These are phyloP conservation scores for Suillus luteus DNA, from an alignment of 768 basidiomycete genomes.

Conservation along the genomic window DNA sequence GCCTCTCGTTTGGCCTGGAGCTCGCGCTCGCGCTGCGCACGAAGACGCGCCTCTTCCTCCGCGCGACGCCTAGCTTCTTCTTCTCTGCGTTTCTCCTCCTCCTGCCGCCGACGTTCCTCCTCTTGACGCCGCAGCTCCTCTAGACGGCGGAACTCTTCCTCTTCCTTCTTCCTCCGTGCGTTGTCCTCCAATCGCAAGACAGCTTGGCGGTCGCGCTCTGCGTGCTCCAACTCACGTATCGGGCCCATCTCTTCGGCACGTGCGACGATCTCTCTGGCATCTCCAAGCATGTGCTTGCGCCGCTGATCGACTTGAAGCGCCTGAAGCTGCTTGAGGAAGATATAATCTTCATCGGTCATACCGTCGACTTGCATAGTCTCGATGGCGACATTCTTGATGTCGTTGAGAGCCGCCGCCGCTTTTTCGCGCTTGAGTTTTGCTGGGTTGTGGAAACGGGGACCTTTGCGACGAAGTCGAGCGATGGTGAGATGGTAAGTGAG, in stretches of 20 bases:
- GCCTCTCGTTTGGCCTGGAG: no score
- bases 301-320: conserved; percentile 20
- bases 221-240: conserved; percentile 20
- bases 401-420: conserved; percentile 2
- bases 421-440: conserved; percentile 9
- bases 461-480: conserved; percentile 10
- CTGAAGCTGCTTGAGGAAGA: conserved; percentile 29
- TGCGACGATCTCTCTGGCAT: conserved; percentile 23
- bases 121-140: conserved; percentile 20
- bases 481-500: conserved; percentile 15
- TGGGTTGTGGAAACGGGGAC: conserved; percentile 2
- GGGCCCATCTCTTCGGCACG: conserved; percentile 24
- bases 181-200: conserved; percentile 18
- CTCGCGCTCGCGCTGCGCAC: conserved; percentile 26
- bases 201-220: conserved; percentile 23
- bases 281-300: conserved; percentile 19
- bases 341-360: conserved; percentile 24
- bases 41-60: conserved; percentile 19
- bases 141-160: conserved; percentile 21
- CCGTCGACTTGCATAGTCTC: conserved; percentile 18
- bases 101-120: conserved; percentile 14
- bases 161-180: conserved; percentile 16
- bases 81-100: conserved; percentile 20
- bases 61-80: conserved; percentile 16
- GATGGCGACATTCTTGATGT: conserved; percentile 10